phyloP scores from a whole-genome alignment of 176 grass and related monocot species.

The Typha latifolia region DNA sequence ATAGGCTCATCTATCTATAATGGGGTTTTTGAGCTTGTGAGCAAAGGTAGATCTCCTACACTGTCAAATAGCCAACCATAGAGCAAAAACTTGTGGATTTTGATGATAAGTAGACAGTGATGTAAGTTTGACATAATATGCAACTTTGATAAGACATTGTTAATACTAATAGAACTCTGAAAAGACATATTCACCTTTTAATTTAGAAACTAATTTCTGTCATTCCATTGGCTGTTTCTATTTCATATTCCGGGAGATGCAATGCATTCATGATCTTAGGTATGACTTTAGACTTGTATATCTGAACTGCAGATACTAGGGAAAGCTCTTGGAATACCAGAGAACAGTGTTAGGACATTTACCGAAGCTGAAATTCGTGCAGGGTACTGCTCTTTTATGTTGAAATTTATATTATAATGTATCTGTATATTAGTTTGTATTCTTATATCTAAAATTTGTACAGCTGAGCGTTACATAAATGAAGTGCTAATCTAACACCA shows the following conservation, averaged over 20 bases:
- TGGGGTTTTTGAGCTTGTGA: no score
- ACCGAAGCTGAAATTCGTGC: slow-evolving; percentile 97
- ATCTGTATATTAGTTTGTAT: neutral
- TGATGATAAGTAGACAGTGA: no score
- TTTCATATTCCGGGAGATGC: neutral
- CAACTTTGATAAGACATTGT: no score
- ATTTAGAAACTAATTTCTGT: no score
- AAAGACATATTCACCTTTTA: no score
- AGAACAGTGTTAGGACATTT: slow-evolving; percentile 83
- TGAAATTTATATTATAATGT: neutral
- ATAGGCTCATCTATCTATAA: no score
- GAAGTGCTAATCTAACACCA: neutral
- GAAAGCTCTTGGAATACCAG: slow-evolving; percentile 84
- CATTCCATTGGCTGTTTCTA: no score
- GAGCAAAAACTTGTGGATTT: no score
- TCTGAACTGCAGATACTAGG: slow-evolving; percentile 52
- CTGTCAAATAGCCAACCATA: no score
- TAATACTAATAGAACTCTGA: no score
- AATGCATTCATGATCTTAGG: neutral
- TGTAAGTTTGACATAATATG: no score
- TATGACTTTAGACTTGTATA: slow-evolving; percentile 5
- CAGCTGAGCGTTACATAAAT: neutral
- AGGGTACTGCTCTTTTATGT: slow-evolving; percentile 42
- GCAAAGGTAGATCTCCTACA: no score
- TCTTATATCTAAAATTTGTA: neutral